Conservation (phyloP, 2,329 filamentous ascomycete species). For the Diaporthe sp. region DNA sequence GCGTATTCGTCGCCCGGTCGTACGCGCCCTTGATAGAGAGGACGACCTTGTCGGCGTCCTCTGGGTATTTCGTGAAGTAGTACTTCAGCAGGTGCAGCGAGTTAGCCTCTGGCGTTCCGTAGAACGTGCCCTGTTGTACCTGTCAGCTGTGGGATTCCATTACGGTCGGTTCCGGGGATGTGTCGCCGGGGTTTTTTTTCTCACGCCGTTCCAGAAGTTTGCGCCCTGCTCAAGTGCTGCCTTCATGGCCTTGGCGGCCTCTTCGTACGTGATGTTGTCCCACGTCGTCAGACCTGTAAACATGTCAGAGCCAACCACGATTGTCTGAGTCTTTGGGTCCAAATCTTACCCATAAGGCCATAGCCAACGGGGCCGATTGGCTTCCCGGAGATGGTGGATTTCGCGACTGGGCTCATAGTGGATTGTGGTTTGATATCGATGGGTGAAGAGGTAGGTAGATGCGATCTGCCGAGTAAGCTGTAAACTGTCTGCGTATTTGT, state of each 20-base stretch:
- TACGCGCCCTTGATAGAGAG: constrained; percentile 69
- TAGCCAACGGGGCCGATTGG: constrained; percentile 41
- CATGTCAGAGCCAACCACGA: neutral
- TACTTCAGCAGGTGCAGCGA: constrained; percentile 66
- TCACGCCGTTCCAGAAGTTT: constrained; percentile 71
- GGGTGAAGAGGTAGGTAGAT: neutral
- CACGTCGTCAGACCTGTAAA: constrained; percentile 26
- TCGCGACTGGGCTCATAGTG: neutral
- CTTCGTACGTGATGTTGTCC: constrained; percentile 15
- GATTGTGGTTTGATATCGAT: too few relatives aligned
- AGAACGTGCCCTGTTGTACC: constrained; percentile 56
- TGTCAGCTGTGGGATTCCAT: neutral
- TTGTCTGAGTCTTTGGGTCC: neutral
- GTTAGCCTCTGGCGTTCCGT: constrained; percentile 65
- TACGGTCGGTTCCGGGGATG: neutral
- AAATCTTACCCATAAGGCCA: constrained; percentile 55
- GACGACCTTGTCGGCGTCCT: constrained; percentile 67
- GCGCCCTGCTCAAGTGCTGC: constrained; percentile 58
- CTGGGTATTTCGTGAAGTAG: constrained; percentile 69
- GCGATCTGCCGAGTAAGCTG: neutral
- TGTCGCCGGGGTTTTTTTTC: neutral
- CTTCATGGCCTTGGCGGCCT: constrained; percentile 35
- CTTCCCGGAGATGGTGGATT: constrained; percentile 34
- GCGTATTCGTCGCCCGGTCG: constrained; percentile 46
- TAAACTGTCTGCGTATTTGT: neutral